Evolutionary conservation across 352 stramenopile species (phyloP).

Genomic region (Phytophthora pluvialis): DNA sequence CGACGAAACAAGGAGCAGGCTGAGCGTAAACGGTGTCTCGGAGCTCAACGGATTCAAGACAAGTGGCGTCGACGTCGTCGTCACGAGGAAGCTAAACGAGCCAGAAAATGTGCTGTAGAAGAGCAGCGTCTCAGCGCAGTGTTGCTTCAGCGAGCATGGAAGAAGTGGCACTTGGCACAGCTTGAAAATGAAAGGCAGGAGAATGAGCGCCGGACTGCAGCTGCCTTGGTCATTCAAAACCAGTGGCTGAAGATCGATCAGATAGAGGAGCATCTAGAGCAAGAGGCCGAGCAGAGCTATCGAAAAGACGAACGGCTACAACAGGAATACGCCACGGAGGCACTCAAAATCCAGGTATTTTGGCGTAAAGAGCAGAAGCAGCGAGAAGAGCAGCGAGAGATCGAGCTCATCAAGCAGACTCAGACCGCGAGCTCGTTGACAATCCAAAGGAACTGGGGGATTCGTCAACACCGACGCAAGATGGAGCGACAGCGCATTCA

Average conservation of each 20-base stretch:
- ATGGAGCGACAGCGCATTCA: conserved; percentile 29
- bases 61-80: conserved; percentile 5
- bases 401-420: conserved; percentile 14
- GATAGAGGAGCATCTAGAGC: not conserved
- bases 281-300: not conserved
- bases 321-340: conserved; percentile 9
- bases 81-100: not conserved
- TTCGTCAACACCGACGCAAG: conserved; percentile 23
- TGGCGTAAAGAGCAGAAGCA: conserved; percentile 20
- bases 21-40: conserved; percentile 10
- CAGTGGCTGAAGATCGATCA: conserved; percentile 11
- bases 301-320: conserved; percentile 15
- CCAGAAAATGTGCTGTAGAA: conserved; percentile 2
- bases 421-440: conserved; percentile 26
- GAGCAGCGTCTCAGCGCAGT: conserved; percentile 3
- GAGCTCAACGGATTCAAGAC: conserved; percentile 9
- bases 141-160: conserved; percentile 13
- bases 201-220: not conserved
- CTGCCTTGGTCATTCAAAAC: conserved; percentile 8
- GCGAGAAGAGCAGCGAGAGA: not conserved
- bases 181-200: conserved; percentile 4
- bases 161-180: not conserved
- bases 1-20: conserved; percentile 11
- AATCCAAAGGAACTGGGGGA: conserved; percentile 31
- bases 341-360: conserved; percentile 22